Percentiles rank a stretch among this genome's conserved stretches.
Evolutionary conservation across 1,284 basidiomycete species (phyloP).

Genomic region (Uromyces viciae-fabae): DNA sequence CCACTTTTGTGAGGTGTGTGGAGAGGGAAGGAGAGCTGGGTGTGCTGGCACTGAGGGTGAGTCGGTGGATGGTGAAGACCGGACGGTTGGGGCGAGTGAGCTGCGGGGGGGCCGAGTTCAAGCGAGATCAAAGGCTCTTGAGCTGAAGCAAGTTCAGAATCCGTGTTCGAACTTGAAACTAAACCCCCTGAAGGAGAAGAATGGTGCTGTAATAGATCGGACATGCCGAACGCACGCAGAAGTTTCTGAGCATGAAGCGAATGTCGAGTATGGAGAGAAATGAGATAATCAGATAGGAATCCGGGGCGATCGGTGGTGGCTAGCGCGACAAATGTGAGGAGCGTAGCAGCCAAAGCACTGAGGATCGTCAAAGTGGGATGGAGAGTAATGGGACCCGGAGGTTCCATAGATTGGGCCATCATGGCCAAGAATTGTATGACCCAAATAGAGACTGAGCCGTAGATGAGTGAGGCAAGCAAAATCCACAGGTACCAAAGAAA

Average conservation of each 20-base stretch:
- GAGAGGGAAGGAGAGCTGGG: background rate
- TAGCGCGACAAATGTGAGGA: conserved; percentile 33
- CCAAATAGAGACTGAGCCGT: conserved; percentile 39
- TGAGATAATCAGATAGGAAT: conserved; percentile 3
- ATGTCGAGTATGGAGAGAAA: background rate
- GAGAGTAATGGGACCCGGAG: background rate
- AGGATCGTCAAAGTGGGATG: conserved; percentile 24
- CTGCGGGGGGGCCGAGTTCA: conserved; percentile 13
- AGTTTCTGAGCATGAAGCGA: background rate
- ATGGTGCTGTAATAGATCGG: background rate
- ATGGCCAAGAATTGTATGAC: conserved; percentile 37
- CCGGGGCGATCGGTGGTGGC: conserved; percentile 24
- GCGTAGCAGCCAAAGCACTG: conserved; percentile 30
- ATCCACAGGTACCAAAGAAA: conserved; percentile 36
- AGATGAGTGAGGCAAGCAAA: conserved; percentile 31
- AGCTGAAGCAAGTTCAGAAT: background rate
- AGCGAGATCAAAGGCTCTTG: conserved; percentile 13
- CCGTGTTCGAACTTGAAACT: background rate
- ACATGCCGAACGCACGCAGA: background rate
- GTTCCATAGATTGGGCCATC: conserved; percentile 31
- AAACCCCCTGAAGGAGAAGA: conserved; percentile 3
- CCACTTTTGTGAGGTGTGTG: background rate
- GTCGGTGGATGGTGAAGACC: background rate
- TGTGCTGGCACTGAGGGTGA: background rate
- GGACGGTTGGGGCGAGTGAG: background rate